Conservation (phyloP, 352 stramenopile species). For the Globisporangium canariense region DNA sequence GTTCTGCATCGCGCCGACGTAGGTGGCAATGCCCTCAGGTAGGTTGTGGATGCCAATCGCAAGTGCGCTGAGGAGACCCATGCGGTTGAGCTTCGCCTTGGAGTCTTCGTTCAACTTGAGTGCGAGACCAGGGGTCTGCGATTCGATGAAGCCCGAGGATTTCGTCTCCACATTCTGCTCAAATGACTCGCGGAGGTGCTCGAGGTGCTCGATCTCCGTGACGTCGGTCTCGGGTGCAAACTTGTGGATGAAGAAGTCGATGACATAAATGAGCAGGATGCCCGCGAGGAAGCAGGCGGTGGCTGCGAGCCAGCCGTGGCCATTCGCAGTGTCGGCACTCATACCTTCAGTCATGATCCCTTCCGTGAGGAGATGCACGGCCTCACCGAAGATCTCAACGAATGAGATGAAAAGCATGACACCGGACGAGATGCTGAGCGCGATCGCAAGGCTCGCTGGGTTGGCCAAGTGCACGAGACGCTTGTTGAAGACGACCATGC, state of each 20-base stretch:
- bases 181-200: conserved; percentile 32
- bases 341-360: conserved; percentile 31
- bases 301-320: conserved; percentile 67
- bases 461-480: conserved; percentile 53
- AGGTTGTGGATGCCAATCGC: conserved; percentile 96
- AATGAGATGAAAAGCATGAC: conserved; percentile 81
- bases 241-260: conserved; percentile 48
- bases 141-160: conserved; percentile 23
- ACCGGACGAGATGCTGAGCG: conserved; percentile 62
- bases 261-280: conserved; percentile 54
- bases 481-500: conserved; percentile 69
- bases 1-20: conserved; percentile 88
- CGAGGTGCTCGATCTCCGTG: conserved; percentile 27
- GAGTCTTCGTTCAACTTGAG: conserved; percentile 40
- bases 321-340: conserved; percentile 19
- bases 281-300: conserved; percentile 86
- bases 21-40: conserved; percentile 94
- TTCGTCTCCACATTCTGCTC: conserved; percentile 24
- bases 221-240: conserved; percentile 29
- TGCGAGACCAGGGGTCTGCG: conserved; percentile 25
- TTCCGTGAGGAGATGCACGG: conserved; percentile 36
- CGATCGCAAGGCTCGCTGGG: conserved; percentile 43
- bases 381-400: conserved; percentile 59
- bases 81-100: conserved; percentile 63
- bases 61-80: conserved; percentile 91